Conservation (phyloP, 441 rosid genomes). For the Pelargonium fulgidum region DNA sequence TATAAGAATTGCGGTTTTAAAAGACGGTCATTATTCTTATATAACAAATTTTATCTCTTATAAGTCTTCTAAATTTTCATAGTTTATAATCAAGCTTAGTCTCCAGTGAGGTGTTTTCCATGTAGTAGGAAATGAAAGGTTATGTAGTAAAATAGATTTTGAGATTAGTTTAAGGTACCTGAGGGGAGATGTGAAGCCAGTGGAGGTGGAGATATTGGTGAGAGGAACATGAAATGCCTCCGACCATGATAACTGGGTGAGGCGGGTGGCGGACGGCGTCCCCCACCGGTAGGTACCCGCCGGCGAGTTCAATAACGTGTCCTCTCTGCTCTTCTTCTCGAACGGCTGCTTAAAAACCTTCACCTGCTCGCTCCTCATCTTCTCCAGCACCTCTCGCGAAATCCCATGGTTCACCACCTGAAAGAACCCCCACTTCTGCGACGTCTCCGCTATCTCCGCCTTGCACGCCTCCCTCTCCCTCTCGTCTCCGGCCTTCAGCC, state of each 20-base stretch:
- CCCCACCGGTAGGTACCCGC: constrained; percentile 60
- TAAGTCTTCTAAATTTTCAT: too few relatives aligned
- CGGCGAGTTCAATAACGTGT: constrained; percentile 30
- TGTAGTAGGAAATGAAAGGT: too few relatives aligned
- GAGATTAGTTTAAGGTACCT: constrained; percentile 29
- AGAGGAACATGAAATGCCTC: constrained; percentile 63
- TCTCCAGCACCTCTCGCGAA: constrained; percentile 30
- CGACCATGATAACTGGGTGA: constrained; percentile 51
- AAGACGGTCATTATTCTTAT: too few relatives aligned
- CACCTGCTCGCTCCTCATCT: constrained; percentile 35
- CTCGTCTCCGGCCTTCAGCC: constrained; percentile 17
- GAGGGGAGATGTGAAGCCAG: constrained; percentile 26
- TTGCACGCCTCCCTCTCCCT: constrained; percentile 31
- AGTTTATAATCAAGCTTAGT: too few relatives aligned
- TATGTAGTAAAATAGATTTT: neutral
- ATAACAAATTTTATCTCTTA: too few relatives aligned
- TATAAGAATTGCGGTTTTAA: too few relatives aligned
- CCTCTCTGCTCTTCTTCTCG: constrained; percentile 25
- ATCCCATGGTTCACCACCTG: constrained; percentile 60
- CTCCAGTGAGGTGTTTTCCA: too few relatives aligned
- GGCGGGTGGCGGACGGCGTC: constrained; percentile 48
- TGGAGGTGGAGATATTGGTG: constrained; percentile 34
- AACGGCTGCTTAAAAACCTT: constrained; percentile 49
- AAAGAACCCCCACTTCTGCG: constrained; percentile 62
- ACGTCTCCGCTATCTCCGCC: constrained; percentile 38